Percentiles rank a stretch among this genome's conserved stretches.
phyloP scores from a whole-genome alignment of 768 basidiomycete genomes.

The Solioccasus polychromus region DNA sequence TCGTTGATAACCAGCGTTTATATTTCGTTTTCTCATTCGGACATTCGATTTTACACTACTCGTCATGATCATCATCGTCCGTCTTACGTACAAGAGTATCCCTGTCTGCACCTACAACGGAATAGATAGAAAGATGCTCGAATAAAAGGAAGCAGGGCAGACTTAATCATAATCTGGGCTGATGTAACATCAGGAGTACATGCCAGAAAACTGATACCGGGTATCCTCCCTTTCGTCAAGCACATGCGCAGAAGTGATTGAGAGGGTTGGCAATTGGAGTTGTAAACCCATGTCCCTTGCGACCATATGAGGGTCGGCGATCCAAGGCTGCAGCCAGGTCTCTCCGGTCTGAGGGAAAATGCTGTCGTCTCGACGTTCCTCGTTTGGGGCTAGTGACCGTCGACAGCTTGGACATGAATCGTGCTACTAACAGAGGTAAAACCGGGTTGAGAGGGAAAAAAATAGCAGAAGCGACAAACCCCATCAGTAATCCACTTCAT shows the following conservation, averaged over 20 bases:
- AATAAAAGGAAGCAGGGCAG: constrained; percentile 14
- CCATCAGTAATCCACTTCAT: constrained; percentile 59
- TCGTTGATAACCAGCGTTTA: constrained; percentile 25
- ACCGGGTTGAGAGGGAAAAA: neutral
- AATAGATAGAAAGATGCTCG: constrained; percentile 26
- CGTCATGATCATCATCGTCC: constrained; percentile 13
- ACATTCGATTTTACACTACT: constrained; percentile 27
- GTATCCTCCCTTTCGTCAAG: constrained; percentile 16
- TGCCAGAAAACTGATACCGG: constrained; percentile 42
- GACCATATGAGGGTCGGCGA: constrained; percentile 19
- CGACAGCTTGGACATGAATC: constrained; percentile 70
- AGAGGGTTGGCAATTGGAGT: constrained; percentile 17
- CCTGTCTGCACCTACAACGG: constrained; percentile 20
- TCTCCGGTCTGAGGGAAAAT: constrained; percentile 3
- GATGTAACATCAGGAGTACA: constrained; percentile 50
- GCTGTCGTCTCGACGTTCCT: constrained; percentile 12
- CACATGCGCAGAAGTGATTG: constrained; percentile 12
- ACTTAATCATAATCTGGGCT: constrained; percentile 8
- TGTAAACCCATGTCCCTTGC: constrained; percentile 10
- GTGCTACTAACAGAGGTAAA: constrained; percentile 39
- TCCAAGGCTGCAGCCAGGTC: constrained; percentile 23
- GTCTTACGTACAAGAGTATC: constrained; percentile 15
- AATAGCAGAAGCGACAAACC: constrained; percentile 36
- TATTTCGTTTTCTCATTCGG: constrained; percentile 13
- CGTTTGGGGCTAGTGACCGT: constrained; percentile 36